Evolutionary conservation across 208 protist genomes (phyloP).

Genomic region (Leishmania aethiopica): DNA sequence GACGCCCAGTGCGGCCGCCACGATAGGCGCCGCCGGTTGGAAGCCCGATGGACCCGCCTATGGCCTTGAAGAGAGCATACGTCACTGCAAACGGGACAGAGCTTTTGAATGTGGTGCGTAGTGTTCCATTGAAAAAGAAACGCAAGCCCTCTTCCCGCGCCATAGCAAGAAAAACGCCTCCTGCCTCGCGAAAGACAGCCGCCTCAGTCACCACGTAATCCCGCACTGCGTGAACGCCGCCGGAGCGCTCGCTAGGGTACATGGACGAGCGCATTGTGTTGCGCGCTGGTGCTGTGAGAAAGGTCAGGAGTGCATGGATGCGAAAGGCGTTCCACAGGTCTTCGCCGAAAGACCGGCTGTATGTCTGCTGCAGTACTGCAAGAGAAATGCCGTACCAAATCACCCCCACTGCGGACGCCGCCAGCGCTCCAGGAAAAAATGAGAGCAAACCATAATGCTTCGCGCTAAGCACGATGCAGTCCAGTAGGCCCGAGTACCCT

Average conservation of each 20-base stretch:
- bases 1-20: conserved; percentile 39
- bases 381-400: conserved; percentile 80
- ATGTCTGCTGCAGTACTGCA: conserved; percentile 54
- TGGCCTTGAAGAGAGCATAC: conserved; percentile 67
- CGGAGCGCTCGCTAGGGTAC: conserved; percentile 64
- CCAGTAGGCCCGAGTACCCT: conserved; percentile 58
- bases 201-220: conserved; percentile 68
- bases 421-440: conserved; percentile 71
- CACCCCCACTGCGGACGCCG: conserved; percentile 56
- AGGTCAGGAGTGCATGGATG: conserved; percentile 81
- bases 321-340: conserved; percentile 75
- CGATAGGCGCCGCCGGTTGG: conserved; percentile 23
- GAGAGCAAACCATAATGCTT: conserved; percentile 77
- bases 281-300: conserved; percentile 78
- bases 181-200: conserved; percentile 71
- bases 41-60: conserved; percentile 75
- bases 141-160: conserved; percentile 57
- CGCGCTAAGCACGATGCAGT: conserved; percentile 57
- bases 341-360: conserved; percentile 45
- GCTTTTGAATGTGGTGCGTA: conserved; percentile 84
- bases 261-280: conserved; percentile 84
- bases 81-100: conserved; percentile 86
- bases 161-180: conserved; percentile 58
- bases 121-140: conserved; percentile 82
- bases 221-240: conserved; percentile 59